Evolutionary conservation across 352 stramenopile genomes (phyloP), one percentile per base, ranked within the genome.

Genomic region (Saprolegnia parasitica): DNA sequence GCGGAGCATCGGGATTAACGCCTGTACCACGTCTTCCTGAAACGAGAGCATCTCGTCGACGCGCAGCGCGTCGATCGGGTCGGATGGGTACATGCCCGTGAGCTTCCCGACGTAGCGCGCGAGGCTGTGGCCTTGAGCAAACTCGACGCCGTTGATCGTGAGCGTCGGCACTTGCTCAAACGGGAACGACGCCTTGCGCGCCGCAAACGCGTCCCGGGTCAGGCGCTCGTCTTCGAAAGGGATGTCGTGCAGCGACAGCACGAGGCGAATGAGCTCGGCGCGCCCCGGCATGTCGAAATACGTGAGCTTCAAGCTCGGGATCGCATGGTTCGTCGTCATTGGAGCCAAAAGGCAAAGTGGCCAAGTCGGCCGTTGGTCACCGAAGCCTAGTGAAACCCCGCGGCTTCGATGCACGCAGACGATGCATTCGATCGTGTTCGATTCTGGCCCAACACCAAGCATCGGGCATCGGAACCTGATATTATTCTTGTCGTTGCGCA

Each of bases 71-170:
- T 61, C 66, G 0, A 81, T 18, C 29, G 61, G 40, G 18, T 81
- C 64, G 1, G 72, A 72, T 16, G 77, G 77, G 56, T 88, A 86
- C 21, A 88, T 63, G 0, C 72, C 75, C 0, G 71, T 45, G 11
- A 87, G 64, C 0, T 68, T 88, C 5, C 86, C 84, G 10, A 75
- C 83, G 49, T 86, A 90, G 29, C 84, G 78, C 9, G 90, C 67
- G 45, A 92, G 81, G 0, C 79, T 74, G 35, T 74, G 63, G 9
- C 52, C 50, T 67, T 88, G 74, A n/a, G 47, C 63, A 63, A 75
- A 74, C 39, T 42, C 54, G 6, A 52, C 56, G 56, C 78, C 81
- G 49, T 89, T 72, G 15, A 91, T 65, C 42, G 86, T 76, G 16
- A 83, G 52, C 35, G 85, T 73, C 0, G 83, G 74, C 23, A 87